Evolutionary conservation across 441 rosid species (phyloP).

Genomic region (Gossypium aridum): DNA sequence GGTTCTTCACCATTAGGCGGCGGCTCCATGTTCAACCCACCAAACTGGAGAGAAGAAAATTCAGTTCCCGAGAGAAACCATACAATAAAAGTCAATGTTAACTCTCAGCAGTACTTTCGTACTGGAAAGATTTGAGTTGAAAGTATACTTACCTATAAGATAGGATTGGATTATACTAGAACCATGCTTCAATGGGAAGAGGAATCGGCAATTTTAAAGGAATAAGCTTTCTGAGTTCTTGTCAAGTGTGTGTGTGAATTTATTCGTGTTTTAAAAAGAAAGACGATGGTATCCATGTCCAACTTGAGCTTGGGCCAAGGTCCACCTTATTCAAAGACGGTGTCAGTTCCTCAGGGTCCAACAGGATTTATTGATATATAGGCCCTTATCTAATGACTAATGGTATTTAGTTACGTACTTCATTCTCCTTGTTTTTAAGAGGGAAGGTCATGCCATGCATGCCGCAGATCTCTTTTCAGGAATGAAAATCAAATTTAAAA

Average conservation of each 20-base stretch:
- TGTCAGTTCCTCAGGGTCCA: not conserved
- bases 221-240: not conserved
- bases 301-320: not conserved
- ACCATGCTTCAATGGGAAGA: not conserved
- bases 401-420: too few species aligned
- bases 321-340: not conserved
- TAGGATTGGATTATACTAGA: not conserved
- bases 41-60: not conserved
- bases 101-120: not conserved
- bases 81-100: not conserved
- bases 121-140: not conserved
- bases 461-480: too few species aligned
- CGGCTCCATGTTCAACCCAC: slow-evolving; percentile 34
- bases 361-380: not conserved
- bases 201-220: not conserved
- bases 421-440: too few species aligned
- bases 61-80: not conserved
- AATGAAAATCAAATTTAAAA: too few species aligned
- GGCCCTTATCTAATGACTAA: not conserved
- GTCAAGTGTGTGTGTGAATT: not conserved
- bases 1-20: slow-evolving; percentile 50
- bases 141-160: not conserved
- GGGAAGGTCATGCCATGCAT: too few species aligned
- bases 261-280: not conserved
- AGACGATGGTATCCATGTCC: not conserved